These are phyloP conservation scores for Barnettozyma salicaria DNA, from an alignment of 805 yeast species.

Conservation along the genomic window DNA sequence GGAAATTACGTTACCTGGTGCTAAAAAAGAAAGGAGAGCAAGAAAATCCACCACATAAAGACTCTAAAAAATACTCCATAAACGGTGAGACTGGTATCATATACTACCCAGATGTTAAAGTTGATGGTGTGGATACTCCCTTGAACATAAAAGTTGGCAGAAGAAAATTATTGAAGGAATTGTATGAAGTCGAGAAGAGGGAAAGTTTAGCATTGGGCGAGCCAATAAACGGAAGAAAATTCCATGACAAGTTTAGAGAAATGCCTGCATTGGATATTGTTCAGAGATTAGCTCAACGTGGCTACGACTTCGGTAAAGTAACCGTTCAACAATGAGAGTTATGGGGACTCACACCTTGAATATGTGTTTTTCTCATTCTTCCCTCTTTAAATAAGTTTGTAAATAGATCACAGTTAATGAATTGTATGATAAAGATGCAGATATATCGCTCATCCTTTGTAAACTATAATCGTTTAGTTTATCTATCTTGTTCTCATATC, in stretches of 20 bases:
- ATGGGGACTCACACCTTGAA: too few species aligned
- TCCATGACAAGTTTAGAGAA: slow-evolving; percentile 36
- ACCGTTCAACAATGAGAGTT: slow-evolving; percentile 13
- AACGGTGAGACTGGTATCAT: slow-evolving; percentile 35
- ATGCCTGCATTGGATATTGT: slow-evolving; percentile 44
- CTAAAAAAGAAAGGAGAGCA: slow-evolving; percentile 39
- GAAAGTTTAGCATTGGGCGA: slow-evolving; percentile 39
- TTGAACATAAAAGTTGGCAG: slow-evolving; percentile 55
- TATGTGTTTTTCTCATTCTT: too few species aligned
- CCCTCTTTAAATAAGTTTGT: slow-evolving; percentile 1
- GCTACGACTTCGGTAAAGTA: slow-evolving; percentile 32
- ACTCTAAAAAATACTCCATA: slow-evolving; percentile 29
- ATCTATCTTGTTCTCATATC: too few species aligned
- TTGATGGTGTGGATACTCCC: slow-evolving; percentile 36
- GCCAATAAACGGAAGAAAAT: slow-evolving; percentile 40
- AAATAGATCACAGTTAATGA: slow-evolving; percentile 13
- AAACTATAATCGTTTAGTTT: too few species aligned
- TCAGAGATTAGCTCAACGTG: slow-evolving; percentile 35
- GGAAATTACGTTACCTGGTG: slow-evolving; percentile 80
- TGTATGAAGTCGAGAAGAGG: slow-evolving; percentile 46
- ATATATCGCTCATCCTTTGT: background rate
- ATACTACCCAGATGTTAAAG: slow-evolving; percentile 39
- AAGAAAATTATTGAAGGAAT: slow-evolving; percentile 49
- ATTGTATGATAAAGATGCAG: slow-evolving; percentile 7
- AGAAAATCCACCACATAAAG: slow-evolving; percentile 36